Conservation (phyloP, 2,329 filamentous ascomycete species). For the Hymenoscyphus scutula region DNA sequence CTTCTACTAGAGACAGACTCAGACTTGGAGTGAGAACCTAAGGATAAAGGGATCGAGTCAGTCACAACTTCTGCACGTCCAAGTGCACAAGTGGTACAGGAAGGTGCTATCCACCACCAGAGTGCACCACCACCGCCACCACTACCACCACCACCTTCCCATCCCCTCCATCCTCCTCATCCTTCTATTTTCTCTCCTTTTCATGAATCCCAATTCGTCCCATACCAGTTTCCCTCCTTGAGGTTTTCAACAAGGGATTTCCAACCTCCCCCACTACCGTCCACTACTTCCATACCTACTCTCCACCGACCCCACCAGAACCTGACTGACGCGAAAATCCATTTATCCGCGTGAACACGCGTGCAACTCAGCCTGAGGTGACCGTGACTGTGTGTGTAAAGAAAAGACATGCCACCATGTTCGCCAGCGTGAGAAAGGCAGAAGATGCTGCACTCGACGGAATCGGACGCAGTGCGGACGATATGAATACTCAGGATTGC, state of each 20-base stretch:
- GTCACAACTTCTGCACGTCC: not conserved
- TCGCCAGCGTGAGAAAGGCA: not conserved
- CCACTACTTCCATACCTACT: not conserved
- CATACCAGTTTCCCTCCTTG: not conserved
- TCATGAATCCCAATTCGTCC: not conserved
- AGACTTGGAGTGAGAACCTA: not conserved
- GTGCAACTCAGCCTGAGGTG: no score
- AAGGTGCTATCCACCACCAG: not conserved
- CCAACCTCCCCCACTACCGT: no score
- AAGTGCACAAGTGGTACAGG: not conserved
- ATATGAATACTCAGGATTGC: conserved; percentile 26
- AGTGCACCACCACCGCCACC: no score
- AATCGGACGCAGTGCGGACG: not conserved
- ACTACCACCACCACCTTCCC: no score
- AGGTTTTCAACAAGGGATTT: no score
- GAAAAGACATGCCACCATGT: conserved; percentile 7
- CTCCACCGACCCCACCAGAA: not conserved
- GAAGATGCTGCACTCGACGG: conserved; percentile 17
- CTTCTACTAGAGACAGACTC: not conserved
- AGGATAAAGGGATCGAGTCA: not conserved
- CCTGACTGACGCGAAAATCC: not conserved
- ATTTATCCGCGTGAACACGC: conserved; percentile 3
- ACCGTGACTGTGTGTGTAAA: no score
- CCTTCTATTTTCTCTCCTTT: not conserved
- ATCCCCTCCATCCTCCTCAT: not conserved